Evolutionary conservation across 2,329 filamentous ascomycete species (phyloP), one percentile per base, ranked within the genome.

Genomic region (Ophiocordyceps camponoti-floridani): DNA sequence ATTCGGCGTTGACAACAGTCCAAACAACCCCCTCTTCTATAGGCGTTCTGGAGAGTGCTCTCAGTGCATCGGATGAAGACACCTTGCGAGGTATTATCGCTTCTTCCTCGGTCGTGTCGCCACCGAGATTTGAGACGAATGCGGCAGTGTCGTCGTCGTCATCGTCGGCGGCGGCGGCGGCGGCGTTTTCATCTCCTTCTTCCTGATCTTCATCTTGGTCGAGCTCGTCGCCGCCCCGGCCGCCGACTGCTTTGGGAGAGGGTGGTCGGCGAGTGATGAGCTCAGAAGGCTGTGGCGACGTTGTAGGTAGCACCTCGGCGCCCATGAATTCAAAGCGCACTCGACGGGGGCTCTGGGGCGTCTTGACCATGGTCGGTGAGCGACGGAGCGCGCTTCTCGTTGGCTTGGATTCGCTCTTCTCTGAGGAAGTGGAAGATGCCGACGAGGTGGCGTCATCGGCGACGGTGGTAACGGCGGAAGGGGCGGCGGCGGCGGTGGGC

Each of bases 241-340:
- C 23, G 44, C 54, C 54, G 12, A 54, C 47, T 12, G 50, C 48
- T 19, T 43, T 45, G 9, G 53, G 52, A 35, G 54, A 57, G 19
- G 52, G 43, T 44, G 56, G 48, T 46, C 53, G 52, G 8, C 53
- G 54, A 38, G 52, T 48, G 44, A 58, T 51, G 53, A 58, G 51
- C 47, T 61, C 56, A 45, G 60, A 51, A 45, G 56, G 49, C 48
- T 67, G 64, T 42, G 75, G 75, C 19, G 74, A 77, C 26, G 68
- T 62, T 41, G 75, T 77, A 18, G 76, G 73, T 46, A 77, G 60
- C 33, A 81, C 73, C 53, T 79, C 74, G 49, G 68, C 62, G 44
- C 75, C 75, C 54, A 69, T 68, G 41, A 79, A 69, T 35, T 77
- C 69, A 49, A 80, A 80, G 42, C 77, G 74, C 46, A 80, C 77